Evolutionary conservation across 2,329 filamentous ascomycete genomes (phyloP), one percentile per base, ranked within the genome.

Genomic region (Trichoderma koningiopsis): DNA sequence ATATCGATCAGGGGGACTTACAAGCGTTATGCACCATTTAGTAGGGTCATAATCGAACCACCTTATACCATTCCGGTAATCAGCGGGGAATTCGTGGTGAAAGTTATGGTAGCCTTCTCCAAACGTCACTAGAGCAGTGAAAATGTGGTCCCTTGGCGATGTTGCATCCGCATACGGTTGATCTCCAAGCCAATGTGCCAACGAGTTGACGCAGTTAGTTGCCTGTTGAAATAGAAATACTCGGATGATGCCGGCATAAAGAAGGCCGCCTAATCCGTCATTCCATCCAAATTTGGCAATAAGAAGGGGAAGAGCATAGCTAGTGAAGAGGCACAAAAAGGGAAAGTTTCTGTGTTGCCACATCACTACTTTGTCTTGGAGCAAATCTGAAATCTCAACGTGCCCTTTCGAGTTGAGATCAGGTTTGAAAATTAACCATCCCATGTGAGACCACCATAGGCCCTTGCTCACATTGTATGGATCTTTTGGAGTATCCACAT

Each of bases 91-190:
- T 79, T 94, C 92, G 85, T 94, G 92, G 82, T 94, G 92, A 86
- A 94, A 94, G 85, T 94, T 94, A 85, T 94, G 91, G 83, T 94
- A 94, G 56, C 92, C 92, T 81, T 92, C 92, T 61, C 92, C 92
- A 19, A 94, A 88, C 47, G 91, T 94, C 72, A 92, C 88, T 7
- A 94, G 81, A 47, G 92, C 91, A 49, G 92, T 94, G 80, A 94
- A 87, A 76, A 93, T 85, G 79, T 94, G 91, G 77, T 94, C 91
- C 77, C 92, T 89, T 72, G 92, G 92, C 71, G 90, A 92, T 86
- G 94, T 93, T 80, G 91, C 89, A 85, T 94, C 91, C 74, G 94
- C 92, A 78, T 94, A 94, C 68, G 92, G 92, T 82, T 94, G 92
- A 74, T 94, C 92, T 71, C 92, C 92, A 75, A 94, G 88, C 89